phyloP scores from a whole-genome alignment of 176 grass and related monocot genomes.

The Aegilops bicornis region DNA sequence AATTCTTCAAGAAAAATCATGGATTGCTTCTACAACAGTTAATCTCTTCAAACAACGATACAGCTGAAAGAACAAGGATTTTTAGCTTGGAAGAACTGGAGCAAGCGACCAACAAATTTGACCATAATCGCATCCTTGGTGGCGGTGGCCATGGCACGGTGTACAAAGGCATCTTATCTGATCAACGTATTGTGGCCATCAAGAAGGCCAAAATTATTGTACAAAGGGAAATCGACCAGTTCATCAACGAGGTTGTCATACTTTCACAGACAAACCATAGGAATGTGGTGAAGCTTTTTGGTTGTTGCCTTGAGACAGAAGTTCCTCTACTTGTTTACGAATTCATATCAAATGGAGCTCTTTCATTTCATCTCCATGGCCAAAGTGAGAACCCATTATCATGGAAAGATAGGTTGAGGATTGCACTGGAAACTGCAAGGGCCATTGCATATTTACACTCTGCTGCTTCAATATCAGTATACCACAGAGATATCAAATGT shows the following conservation, averaged over 20 bases:
- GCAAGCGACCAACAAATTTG: constrained; percentile 52
- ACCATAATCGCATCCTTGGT: constrained; percentile 38
- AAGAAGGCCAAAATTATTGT: constrained; percentile 50
- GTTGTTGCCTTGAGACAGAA: constrained; percentile 39
- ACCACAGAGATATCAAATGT: too few species aligned
- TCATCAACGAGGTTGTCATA: constrained; percentile 63
- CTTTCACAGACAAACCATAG: constrained; percentile 58
- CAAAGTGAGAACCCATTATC: constrained; percentile 12
- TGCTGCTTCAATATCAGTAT: too few species aligned
- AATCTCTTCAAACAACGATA: constrained; percentile 46
- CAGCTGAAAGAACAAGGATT: constrained; percentile 41
- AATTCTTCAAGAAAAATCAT: constrained; percentile 46
- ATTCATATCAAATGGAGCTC: constrained; percentile 50
- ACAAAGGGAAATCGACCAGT: constrained; percentile 50
- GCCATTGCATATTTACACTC: too few species aligned
- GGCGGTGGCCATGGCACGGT: constrained; percentile 35
- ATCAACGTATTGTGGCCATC: not conserved
- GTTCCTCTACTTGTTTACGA: constrained; percentile 54
- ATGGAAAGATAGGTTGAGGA: constrained; percentile 38
- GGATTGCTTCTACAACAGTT: constrained; percentile 47
- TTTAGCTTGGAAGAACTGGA: constrained; percentile 51
- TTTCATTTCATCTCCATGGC: constrained; percentile 33
- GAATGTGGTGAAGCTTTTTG: constrained; percentile 50
- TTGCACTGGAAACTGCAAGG: too few species aligned
- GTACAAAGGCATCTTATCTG: too few species aligned